Base-by-base conservation (phyloP, 139 green algal genomes). In the Gonium pectorale region DNA sequence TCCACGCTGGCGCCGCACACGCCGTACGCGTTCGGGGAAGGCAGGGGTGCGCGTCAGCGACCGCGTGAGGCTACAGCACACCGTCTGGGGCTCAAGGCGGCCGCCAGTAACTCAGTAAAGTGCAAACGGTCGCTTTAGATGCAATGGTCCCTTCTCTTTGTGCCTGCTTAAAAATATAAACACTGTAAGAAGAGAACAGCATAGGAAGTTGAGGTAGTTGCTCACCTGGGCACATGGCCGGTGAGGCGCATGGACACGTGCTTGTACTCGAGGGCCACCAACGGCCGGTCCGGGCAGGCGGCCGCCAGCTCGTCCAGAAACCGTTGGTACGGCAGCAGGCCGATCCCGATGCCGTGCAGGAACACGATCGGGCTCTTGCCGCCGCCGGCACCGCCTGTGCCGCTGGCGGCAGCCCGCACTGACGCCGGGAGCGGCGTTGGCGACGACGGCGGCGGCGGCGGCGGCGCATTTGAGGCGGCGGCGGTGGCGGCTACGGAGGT, bases 311-410 rank as follows among this genome's bases (percentile, higher is more conserved):
- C 64, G 46, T 85, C 79, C 79, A 85, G 49, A 3, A 85, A 27
- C 33, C 54, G 27, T 37, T 75, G 64, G 79, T 85, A 85, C 46
- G 79, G 79, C 79, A 85, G 46, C 35, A 85, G 27, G 5, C 79
- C 79, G 35, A 85, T 77, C 49, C 79, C 79, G n/a, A 85, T 60
- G 27, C 79, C 79, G n/a, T 85, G 79, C 79, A 85, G 26, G 49
- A 85, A 67, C 24, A 85, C 79, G 64, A 85, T 59, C 2, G 79
- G 79, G 3, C 64, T 33, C 78, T 69, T 81, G 73, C 7, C 3
- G 49, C 31, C n/a, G 51, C 24, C 27, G 40, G 67, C 31, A 2
- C 22, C n/a, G n/a, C n/a, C n/a, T n/a, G n/a, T n/a, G 49, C 21
- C 21, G 7, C 29, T 51, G 22, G 33, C 56, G 46, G 35, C 46